These are phyloP conservation scores for Rhipidocladum racemiflorum DNA, from an alignment of 176 grass and related monocot genomes.

Conservation along the genomic window DNA sequence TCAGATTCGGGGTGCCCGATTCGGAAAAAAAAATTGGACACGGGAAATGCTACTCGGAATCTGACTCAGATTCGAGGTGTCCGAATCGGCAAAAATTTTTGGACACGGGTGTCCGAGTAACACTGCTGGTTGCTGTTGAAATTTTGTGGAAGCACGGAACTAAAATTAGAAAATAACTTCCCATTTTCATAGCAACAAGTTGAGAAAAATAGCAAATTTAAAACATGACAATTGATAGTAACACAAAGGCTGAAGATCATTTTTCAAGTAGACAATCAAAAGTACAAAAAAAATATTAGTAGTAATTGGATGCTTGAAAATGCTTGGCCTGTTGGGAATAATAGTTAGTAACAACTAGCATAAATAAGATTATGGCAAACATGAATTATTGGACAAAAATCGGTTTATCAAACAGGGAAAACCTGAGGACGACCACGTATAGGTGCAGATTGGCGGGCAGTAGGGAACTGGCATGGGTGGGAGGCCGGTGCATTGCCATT, in stretches of 20 bases:
- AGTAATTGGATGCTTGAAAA: not conserved
- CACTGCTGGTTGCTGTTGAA: no score
- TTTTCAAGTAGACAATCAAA: not conserved
- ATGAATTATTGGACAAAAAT: not conserved
- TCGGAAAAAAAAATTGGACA: no score
- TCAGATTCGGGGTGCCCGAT: no score
- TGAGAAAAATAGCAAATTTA: not conserved
- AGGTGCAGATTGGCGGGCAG: no score
- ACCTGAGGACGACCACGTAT: no score
- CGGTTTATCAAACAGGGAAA: no score
- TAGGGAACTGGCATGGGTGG: no score
- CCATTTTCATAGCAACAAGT: not conserved
- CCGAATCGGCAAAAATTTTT: no score
- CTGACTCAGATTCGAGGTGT: no score
- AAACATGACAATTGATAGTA: not conserved
- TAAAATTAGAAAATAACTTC: not conserved
- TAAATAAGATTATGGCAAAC: not conserved
- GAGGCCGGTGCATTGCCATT: no score
- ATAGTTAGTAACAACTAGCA: not conserved
- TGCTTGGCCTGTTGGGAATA: not conserved
- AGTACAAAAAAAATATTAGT: not conserved
- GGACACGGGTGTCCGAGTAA: no score
- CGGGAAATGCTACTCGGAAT: no score
- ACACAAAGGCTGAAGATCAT: not conserved
- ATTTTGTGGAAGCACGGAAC: not conserved